A percentile compares a stretch with the other conserved stretches of the same genome.
Evolutionary conservation across 257 asterid species (phyloP).

Genomic region (Capsicum rhomboideum): DNA sequence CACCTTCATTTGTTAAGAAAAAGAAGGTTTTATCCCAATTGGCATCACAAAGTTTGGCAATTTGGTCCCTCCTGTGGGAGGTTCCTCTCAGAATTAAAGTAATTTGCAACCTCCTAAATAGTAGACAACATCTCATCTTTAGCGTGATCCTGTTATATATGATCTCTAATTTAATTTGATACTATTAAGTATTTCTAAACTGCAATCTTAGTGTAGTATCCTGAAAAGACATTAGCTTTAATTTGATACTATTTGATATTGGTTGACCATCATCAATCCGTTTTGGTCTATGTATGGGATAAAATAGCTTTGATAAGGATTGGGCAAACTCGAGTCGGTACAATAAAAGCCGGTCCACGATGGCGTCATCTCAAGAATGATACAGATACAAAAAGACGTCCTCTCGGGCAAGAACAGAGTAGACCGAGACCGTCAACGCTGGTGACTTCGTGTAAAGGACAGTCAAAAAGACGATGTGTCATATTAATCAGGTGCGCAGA

Average conservation of each 20-base stretch:
- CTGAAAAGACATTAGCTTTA: neutral
- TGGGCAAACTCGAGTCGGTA: too few relatives aligned
- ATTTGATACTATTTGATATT: neutral
- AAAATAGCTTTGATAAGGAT: too few relatives aligned
- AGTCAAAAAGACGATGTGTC: too few relatives aligned
- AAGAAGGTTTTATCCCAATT: neutral
- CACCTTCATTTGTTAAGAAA: neutral
- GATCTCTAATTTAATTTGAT: neutral
- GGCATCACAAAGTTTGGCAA: neutral
- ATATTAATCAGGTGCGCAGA: too few relatives aligned
- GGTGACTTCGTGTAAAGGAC: too few relatives aligned
- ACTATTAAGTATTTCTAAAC: neutral
- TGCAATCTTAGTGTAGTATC: neutral
- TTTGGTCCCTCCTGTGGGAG: conserved; percentile 3
- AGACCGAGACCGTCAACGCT: too few relatives aligned
- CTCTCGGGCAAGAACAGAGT: too few relatives aligned
- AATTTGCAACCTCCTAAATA: neutral
- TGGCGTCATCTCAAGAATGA: too few relatives aligned
- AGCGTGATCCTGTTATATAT: neutral
- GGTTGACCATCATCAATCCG: neutral
- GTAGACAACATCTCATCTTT: neutral
- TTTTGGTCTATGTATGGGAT: neutral
- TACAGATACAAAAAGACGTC: too few relatives aligned
- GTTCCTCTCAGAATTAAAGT: neutral
- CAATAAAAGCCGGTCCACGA: too few relatives aligned